Evolutionary conservation across 176 grass and related monocot species (phyloP).

Genomic region (Ananas comosus): DNA sequence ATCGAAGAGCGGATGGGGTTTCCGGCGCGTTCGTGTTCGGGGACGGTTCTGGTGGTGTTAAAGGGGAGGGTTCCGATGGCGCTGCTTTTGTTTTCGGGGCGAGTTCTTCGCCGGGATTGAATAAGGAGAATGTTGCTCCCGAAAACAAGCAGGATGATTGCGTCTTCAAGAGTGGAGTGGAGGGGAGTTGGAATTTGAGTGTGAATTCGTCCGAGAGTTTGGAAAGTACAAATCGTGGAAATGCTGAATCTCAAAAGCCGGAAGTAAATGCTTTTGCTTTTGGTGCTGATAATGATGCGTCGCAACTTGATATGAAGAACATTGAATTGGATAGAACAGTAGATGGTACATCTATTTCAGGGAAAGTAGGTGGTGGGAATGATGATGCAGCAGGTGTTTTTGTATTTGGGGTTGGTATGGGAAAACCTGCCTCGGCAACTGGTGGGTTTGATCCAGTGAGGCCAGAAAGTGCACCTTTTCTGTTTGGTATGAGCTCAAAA

Average conservation of each 20-base stretch:
- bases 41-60: not conserved
- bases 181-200: constrained; percentile 1
- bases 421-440: too few species aligned
- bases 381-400: not conserved
- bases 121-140: not conserved
- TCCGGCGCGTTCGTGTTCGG: constrained; percentile 9
- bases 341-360: not conserved
- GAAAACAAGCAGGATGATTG: not conserved
- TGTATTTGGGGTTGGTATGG: not conserved
- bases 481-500: too few species aligned
- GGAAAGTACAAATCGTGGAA: not conserved
- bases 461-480: too few species aligned
- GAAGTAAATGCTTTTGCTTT: constrained; percentile 11
- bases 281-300: not conserved
- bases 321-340: not conserved
- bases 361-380: not conserved
- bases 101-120: constrained; percentile 3
- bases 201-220: not conserved
- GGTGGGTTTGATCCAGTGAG: too few species aligned
- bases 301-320: not conserved
- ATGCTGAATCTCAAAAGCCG: not conserved
- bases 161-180: not conserved
- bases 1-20: not conserved
- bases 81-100: constrained; percentile 29
- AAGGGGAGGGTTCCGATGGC: not conserved